phyloP scores from a whole-genome alignment of 768 basidiomycete genomes.

The Saitozyma podzolica region DNA sequence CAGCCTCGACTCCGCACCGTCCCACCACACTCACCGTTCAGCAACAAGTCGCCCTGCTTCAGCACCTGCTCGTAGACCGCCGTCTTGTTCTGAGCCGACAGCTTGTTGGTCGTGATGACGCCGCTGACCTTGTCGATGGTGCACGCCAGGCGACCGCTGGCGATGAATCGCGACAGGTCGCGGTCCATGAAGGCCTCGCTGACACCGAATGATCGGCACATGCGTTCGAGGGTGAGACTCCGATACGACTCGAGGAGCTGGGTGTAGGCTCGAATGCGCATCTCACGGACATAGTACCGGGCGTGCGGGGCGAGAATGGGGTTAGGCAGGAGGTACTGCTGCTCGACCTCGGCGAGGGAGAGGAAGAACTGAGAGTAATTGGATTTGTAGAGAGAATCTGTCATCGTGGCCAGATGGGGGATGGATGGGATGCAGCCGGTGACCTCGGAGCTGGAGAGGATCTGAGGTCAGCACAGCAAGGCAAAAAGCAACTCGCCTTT shows the following conservation, averaged over 20 bases:
- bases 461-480: constrained; percentile 55
- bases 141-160: constrained; percentile 77
- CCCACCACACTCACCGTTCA: constrained; percentile 61
- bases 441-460: constrained; percentile 84
- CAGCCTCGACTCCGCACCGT: background rate
- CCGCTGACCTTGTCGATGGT: constrained; percentile 94
- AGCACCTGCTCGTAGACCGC: constrained; percentile 91
- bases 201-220: constrained; percentile 85
- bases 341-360: constrained; percentile 85
- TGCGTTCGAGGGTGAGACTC: constrained; percentile 81
- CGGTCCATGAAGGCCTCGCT: constrained; percentile 81
- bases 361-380: constrained; percentile 94
- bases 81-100: constrained; percentile 62
- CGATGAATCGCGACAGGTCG: constrained; percentile 92
- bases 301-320: constrained; percentile 82
- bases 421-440: constrained; percentile 78
- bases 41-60: constrained; percentile 82
- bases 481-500: constrained; percentile 60
- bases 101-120: constrained; percentile 83
- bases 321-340: constrained; percentile 81
- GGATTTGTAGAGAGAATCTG: constrained; percentile 84
- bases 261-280: constrained; percentile 89
- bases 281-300: constrained; percentile 87
- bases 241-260: constrained; percentile 91
- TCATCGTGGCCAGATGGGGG: constrained; percentile 76